Conservation (phyloP, 257 asterid species). For the Datura wrightii region DNA sequence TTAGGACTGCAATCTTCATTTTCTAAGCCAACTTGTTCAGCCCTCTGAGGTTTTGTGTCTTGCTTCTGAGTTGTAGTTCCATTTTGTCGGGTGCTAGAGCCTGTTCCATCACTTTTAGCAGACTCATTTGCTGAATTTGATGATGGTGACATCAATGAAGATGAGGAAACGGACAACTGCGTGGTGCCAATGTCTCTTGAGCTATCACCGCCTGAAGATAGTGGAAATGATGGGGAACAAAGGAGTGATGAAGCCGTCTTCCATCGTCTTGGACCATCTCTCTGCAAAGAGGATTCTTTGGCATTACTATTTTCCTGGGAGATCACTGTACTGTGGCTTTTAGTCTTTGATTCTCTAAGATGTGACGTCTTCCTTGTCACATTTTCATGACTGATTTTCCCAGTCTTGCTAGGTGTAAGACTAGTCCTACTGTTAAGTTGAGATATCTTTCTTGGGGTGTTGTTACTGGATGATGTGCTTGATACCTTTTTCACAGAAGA, state of each 20-base stretch:
- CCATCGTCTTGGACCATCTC: background rate
- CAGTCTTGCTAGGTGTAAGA: conserved; percentile 17
- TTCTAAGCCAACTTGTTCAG: conserved; percentile 1
- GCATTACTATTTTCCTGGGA: background rate
- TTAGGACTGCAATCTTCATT: conserved; percentile 25
- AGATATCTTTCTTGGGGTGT: conserved; percentile 1
- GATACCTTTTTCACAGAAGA: background rate
- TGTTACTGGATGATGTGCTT: conserved; percentile 11
- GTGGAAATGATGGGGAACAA: background rate
- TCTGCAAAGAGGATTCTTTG: background rate
- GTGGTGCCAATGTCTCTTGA: background rate
- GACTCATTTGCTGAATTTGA: background rate
- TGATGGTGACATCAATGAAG: background rate
- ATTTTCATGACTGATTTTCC: background rate
- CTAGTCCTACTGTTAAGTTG: conserved; percentile 23
- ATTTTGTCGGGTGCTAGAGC: background rate
- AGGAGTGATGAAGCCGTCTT: background rate
- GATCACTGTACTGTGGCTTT: background rate
- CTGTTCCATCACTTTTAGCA: background rate
- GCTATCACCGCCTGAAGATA: conserved; percentile 17
- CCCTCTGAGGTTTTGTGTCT: background rate
- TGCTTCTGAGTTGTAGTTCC: conserved; percentile 11
- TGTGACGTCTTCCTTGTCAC: conserved; percentile 6
- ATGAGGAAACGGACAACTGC: background rate
- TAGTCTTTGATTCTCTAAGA: background rate